Evolutionary conservation across 2,329 filamentous ascomycete species (phyloP).

Genomic region (Fusarium caatingaense): DNA sequence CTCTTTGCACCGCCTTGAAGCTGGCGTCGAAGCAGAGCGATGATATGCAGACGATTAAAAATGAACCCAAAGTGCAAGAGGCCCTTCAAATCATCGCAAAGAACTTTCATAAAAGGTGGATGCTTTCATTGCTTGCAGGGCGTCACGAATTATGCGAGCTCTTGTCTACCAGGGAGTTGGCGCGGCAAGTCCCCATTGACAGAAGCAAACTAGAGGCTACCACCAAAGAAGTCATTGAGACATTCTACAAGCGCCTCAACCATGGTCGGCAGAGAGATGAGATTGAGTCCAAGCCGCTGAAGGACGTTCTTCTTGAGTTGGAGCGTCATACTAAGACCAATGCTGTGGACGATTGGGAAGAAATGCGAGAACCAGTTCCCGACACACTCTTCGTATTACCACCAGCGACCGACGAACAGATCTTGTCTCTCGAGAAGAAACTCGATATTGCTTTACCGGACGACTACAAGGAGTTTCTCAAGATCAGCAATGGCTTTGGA

Average conservation of each 20-base stretch:
- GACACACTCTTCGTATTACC: constrained; percentile 31
- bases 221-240: constrained; percentile 9
- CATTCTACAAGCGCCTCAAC: constrained; percentile 20
- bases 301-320: constrained; percentile 17
- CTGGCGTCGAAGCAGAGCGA: constrained; percentile 16
- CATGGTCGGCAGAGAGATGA: constrained; percentile 18
- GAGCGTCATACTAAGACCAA: constrained; percentile 28
- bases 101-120: constrained; percentile 2
- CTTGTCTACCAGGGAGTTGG: constrained; percentile 24
- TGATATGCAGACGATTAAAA: constrained; percentile 14
- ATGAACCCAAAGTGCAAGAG: constrained; percentile 19
- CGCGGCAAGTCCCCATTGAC: constrained; percentile 26
- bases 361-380: constrained; percentile 2
- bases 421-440: constrained; percentile 21
- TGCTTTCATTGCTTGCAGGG: constrained; percentile 5
- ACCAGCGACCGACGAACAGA: constrained; percentile 32
- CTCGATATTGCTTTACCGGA: constrained; percentile 10
- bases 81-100: constrained; percentile 1
- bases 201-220: constrained; percentile 11
- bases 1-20: constrained; percentile 9
- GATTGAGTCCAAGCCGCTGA: constrained; percentile 13
- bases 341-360: not conserved
- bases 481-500: constrained; percentile 36
- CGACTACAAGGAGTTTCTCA: constrained; percentile 39
- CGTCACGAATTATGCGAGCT: constrained; percentile 21